Base-by-base conservation (phyloP, 2,329 filamentous ascomycete species). In the Colletotrichum lini region DNA sequence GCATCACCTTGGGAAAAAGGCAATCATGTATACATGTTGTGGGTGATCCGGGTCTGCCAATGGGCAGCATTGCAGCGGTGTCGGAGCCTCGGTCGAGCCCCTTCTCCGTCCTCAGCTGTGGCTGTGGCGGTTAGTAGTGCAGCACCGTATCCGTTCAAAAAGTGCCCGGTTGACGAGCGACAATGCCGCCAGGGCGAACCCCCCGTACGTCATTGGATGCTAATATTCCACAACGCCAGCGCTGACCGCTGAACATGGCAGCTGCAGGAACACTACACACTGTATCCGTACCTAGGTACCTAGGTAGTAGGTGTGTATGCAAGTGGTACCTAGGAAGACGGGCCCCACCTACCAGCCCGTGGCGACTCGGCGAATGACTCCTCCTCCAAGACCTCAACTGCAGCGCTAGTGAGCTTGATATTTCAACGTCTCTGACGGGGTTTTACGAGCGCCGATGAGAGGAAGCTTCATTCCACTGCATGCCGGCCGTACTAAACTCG, bases 301-400 rank as follows among this genome's bases (percentile, higher is more conserved):
- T 53, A 63, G 12, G 8, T 44, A 21, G 26, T 26, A 26, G 26
- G 26, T 26, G 26, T 30, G 26, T 30, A 30, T 6, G 26, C 6
- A 30, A 6, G 26, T 30, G 16, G 47, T 45, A 63, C 21, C 15
- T 44, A 63, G 12, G 16, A 21, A 18, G 16, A 23, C 23, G n/a
- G 50, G 42, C 21, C 45, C 60, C 66, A 66, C 67, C 44, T 44
- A 38, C 35, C 35, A 1, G 26, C 5, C 26, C 15, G 18, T 50
- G 45, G 58, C 53, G 64, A 52, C 18, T 60, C 67, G 67, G 67
- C 44, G 67, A 70, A 44, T 70, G 67, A 70, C 67, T 70, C 67
- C 67, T 70, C 67, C 26, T 66, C 56, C 23, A 62, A 49, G 47
- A 38, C 61, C 45, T 40, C 16, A 44, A 35, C 49, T 52, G 60